These are phyloP conservation scores for Litchi chinensis DNA, from an alignment of 345 rosid species.

Conservation along the genomic window DNA sequence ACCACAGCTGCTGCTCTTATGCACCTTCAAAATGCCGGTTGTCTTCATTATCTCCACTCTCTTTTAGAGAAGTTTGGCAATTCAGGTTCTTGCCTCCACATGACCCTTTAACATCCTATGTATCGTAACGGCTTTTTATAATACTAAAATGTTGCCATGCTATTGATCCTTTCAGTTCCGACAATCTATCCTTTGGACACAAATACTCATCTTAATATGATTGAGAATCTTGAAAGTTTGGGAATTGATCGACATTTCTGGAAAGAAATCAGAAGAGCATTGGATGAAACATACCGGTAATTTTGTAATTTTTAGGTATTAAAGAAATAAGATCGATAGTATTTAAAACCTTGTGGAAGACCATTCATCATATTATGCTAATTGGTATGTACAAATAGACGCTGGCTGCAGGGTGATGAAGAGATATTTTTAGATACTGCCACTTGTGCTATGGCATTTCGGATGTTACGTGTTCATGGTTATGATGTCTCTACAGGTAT, in stretches of 20 bases:
- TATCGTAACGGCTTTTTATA: neutral
- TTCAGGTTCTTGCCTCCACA: slow-evolving; percentile 51
- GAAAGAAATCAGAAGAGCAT: slow-evolving; percentile 48
- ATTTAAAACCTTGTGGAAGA: slow-evolving; percentile 1
- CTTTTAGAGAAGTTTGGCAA: slow-evolving; percentile 61
- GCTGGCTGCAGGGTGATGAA: slow-evolving; percentile 75
- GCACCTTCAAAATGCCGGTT: slow-evolving; percentile 50
- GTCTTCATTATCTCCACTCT: slow-evolving; percentile 61
- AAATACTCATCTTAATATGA: slow-evolving; percentile 55
- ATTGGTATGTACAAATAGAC: slow-evolving; percentile 44
- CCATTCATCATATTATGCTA: neutral
- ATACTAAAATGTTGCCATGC: slow-evolving; percentile 17
- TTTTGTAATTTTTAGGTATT: neutral
- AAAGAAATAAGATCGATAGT: neutral
- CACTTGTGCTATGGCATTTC: slow-evolving; percentile 78
- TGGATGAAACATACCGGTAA: slow-evolving; percentile 77
- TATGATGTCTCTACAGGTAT: slow-evolving; percentile 78
- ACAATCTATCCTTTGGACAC: slow-evolving; percentile 65
- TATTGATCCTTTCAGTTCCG: slow-evolving; percentile 59
- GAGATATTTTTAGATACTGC: slow-evolving; percentile 60
- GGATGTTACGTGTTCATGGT: slow-evolving; percentile 62
- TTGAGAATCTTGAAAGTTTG: slow-evolving; percentile 66
- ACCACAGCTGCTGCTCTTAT: slow-evolving; percentile 78
- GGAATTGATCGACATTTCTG: slow-evolving; percentile 67
- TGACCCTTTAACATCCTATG: neutral